Percentiles rank a stretch among this genome's conserved stretches.
Evolutionary conservation across 2,329 filamentous ascomycete genomes (phyloP).

Genomic region (Trichoderma oligosporum): DNA sequence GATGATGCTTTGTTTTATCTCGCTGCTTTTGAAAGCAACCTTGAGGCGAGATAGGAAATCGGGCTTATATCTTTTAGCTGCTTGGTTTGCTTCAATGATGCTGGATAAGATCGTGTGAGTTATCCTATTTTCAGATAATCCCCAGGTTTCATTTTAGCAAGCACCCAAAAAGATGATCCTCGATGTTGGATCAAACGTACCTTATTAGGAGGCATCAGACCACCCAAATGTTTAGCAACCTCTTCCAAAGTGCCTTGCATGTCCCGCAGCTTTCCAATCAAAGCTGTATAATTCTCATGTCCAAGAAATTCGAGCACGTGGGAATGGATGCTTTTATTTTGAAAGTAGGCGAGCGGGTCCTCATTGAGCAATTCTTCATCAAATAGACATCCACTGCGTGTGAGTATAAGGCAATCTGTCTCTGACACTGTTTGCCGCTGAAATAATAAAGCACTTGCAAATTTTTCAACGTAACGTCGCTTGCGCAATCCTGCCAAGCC

Average conservation of each 20-base stretch:
- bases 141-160: neutral
- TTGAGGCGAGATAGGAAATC: slow-evolving; percentile 5
- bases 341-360: slow-evolving; percentile 3
- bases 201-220: slow-evolving; percentile 10
- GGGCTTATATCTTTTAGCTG: neutral
- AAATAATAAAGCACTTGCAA: slow-evolving; percentile 9
- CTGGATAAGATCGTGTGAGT: slow-evolving; percentile 2
- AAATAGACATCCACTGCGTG: neutral
- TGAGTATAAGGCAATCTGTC: neutral
- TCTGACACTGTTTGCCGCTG: neutral
- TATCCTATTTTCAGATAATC: neutral
- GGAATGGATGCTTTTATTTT: neutral
- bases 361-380: neutral
- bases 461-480: slow-evolving; percentile 5
- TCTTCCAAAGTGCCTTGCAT: neutral
- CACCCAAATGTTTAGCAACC: slow-evolving; percentile 1
- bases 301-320: slow-evolving; percentile 5
- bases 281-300: neutral
- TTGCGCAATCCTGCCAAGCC: slow-evolving; percentile 1
- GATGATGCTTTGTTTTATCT: slow-evolving; percentile 10
- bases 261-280: slow-evolving; percentile 3
- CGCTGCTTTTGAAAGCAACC: slow-evolving; percentile 5
- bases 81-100: slow-evolving; percentile 11
- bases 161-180: neutral
- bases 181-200: neutral